Evolutionary conservation across 1,284 basidiomycete genomes (phyloP).

Genomic region (Trichosporon inkin): DNA sequence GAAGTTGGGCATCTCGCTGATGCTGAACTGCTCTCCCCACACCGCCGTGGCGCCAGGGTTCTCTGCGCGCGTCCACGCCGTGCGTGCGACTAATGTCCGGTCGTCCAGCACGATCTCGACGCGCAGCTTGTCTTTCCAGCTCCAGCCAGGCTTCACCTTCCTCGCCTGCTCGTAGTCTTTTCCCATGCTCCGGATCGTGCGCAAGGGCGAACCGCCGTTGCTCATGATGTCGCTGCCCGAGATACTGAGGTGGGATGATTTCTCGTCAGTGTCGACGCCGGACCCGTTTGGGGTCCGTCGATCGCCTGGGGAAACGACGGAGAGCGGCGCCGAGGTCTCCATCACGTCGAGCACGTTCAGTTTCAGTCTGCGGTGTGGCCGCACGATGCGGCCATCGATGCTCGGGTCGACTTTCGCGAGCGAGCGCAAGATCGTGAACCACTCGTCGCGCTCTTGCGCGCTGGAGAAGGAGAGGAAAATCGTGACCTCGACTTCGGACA

Average conservation of each 20-base stretch:
- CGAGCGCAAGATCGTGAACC: slow-evolving; percentile 21
- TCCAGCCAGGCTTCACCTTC: slow-evolving; percentile 24
- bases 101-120: slow-evolving; percentile 28
- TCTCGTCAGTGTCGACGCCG: slow-evolving; percentile 1
- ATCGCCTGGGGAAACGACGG: neutral
- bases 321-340: slow-evolving; percentile 12
- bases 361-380: slow-evolving; percentile 26
- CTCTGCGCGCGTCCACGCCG: slow-evolving; percentile 29
- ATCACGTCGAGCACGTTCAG: slow-evolving; percentile 29
- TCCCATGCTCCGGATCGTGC: neutral
- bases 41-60: slow-evolving; percentile 23
- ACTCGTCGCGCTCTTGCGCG: slow-evolving; percentile 19
- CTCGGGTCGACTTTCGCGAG: slow-evolving; percentile 12
- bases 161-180: neutral
- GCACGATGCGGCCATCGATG: slow-evolving; percentile 5
- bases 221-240: neutral
- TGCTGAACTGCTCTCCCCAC: slow-evolving; percentile 32
- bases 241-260: slow-evolving; percentile 10
- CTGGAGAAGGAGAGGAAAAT: slow-evolving; percentile 17
- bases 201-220: neutral
- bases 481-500: slow-evolving; percentile 3
- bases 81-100: slow-evolving; percentile 22
- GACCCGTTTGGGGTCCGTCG: neutral
- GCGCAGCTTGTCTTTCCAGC: slow-evolving; percentile 23
- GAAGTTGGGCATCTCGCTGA: slow-evolving; percentile 25